phyloP scores from a whole-genome alignment of 139 green algal species.

The Astrephomene gubernaculifera region DNA sequence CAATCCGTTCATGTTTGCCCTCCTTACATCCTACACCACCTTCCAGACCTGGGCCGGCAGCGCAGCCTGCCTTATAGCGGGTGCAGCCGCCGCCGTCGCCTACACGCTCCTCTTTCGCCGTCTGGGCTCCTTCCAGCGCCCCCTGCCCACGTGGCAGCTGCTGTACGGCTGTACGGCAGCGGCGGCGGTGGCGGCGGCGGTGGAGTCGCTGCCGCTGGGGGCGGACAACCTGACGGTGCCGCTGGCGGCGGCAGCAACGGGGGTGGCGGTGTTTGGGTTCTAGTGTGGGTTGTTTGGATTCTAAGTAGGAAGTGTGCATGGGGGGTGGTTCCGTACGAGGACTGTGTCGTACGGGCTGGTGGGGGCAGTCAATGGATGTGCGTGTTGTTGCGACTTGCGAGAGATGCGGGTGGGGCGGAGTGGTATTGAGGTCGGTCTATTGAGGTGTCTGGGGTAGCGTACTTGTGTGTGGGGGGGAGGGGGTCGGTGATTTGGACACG shows the following conservation, averaged over 20 bases:
- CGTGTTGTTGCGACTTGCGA: too few species aligned
- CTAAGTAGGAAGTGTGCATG: too few species aligned
- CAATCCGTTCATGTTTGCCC: too few species aligned
- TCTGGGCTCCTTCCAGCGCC: neutral
- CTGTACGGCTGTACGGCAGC: neutral
- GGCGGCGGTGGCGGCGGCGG: neutral
- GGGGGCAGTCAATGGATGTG: too few species aligned
- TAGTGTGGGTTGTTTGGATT: too few species aligned
- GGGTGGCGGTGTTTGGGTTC: slow-evolving; percentile 20
- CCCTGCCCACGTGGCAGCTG: neutral
- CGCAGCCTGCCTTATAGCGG: neutral
- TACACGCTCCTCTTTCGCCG: slow-evolving; percentile 9
- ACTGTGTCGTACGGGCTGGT: too few species aligned
- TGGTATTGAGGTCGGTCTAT: too few species aligned
- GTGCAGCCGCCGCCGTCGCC: neutral
- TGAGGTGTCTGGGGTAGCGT: too few species aligned
- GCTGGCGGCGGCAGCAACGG: slow-evolving; percentile 2
- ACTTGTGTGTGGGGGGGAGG: too few species aligned
- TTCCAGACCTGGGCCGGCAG: slow-evolving; percentile 31
- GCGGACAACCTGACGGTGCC: slow-evolving; percentile 32
- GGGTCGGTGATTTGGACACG: too few species aligned
- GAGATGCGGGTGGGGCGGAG: too few species aligned
- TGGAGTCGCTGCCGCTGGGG: slow-evolving; percentile 40
- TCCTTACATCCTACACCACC: neutral
- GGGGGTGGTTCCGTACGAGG: too few species aligned